These are phyloP conservation scores for Talaromyces islandicus DNA, from an alignment of 2,329 filamentous ascomycete genomes.

Conservation along the genomic window DNA sequence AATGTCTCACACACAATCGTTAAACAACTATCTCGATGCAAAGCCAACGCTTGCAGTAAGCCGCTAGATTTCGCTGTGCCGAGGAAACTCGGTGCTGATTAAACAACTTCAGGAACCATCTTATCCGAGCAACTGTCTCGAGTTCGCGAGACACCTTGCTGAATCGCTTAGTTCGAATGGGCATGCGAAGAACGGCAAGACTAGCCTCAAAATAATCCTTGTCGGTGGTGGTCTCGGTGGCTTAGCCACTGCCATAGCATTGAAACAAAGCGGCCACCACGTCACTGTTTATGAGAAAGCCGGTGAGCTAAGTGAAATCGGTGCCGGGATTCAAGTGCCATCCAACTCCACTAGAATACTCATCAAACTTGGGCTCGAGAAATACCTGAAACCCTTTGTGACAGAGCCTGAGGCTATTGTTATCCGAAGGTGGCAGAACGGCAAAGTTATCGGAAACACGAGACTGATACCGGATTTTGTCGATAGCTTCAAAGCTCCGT, in stretches of 20 bases:
- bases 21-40: neutral
- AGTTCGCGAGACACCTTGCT: neutral
- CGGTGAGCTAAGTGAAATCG: conserved; percentile 11
- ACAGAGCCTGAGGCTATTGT: conserved; percentile 8
- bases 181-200: neutral
- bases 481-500: conserved; percentile 29
- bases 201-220: conserved; percentile 15
- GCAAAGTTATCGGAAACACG: conserved; percentile 16
- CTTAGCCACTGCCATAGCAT: conserved; percentile 9
- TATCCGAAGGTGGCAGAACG: conserved; percentile 13
- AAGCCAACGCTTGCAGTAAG: neutral
- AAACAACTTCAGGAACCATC: neutral
- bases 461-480: neutral
- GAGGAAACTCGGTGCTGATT: neutral
- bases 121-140: neutral
- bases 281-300: conserved; percentile 12
- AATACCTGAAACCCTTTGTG: conserved; percentile 10
- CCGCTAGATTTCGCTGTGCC: neutral
- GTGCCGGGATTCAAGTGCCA: conserved; percentile 13
- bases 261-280: conserved; percentile 10
- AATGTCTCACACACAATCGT: neutral
- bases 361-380: conserved; percentile 10
- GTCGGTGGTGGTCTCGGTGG: conserved; percentile 26
- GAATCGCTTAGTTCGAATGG: neutral
- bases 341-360: conserved; percentile 13